Percentiles rank a stretch among this genome's conserved stretches.
These are phyloP conservation scores for Bathelium albidoporum DNA, from an alignment of 495 filamentous ascomycete species.

Conservation along the genomic window DNA sequence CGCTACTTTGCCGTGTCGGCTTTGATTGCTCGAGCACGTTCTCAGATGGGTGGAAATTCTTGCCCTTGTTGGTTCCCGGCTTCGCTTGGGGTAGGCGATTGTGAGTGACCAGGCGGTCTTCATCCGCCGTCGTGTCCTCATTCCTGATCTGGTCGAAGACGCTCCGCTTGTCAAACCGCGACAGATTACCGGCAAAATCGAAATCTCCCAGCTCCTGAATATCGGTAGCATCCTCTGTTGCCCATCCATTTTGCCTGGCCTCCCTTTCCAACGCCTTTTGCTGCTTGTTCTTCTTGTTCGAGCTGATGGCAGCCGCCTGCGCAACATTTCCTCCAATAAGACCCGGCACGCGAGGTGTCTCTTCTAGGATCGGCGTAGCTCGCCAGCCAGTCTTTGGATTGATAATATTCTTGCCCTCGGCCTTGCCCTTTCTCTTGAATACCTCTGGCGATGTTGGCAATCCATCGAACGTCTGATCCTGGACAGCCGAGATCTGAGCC, in stretches of 20 bases:
- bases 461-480: slow-evolving; percentile 18
- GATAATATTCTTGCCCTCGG: slow-evolving; percentile 29
- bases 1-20: slow-evolving; percentile 30
- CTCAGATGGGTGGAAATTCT: slow-evolving; percentile 84
- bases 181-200: slow-evolving; percentile 77
- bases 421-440: slow-evolving; percentile 14
- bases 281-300: slow-evolving; percentile 24
- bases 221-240: slow-evolving; percentile 90
- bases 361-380: slow-evolving; percentile 66
- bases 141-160: slow-evolving; percentile 82
- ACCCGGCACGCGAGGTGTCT: slow-evolving; percentile 24
- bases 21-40: slow-evolving; percentile 56
- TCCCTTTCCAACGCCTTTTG: slow-evolving; percentile 45
- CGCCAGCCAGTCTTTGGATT: slow-evolving; percentile 59
- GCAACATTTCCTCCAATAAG: slow-evolving; percentile 20
- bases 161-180: slow-evolving; percentile 85
- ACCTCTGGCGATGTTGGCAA: slow-evolving; percentile 11
- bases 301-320: slow-evolving; percentile 15
- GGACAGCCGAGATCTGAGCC: not conserved
- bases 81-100: slow-evolving; percentile 63
- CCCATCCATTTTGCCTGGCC: slow-evolving; percentile 77
- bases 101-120: slow-evolving; percentile 77
- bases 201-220: slow-evolving; percentile 94
- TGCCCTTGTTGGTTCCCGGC: slow-evolving; percentile 69
- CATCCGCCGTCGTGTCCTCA: slow-evolving; percentile 78